These are phyloP conservation scores for Apiospora phragmitis DNA, from an alignment of 2,329 filamentous ascomycete genomes.

Conservation along the genomic window DNA sequence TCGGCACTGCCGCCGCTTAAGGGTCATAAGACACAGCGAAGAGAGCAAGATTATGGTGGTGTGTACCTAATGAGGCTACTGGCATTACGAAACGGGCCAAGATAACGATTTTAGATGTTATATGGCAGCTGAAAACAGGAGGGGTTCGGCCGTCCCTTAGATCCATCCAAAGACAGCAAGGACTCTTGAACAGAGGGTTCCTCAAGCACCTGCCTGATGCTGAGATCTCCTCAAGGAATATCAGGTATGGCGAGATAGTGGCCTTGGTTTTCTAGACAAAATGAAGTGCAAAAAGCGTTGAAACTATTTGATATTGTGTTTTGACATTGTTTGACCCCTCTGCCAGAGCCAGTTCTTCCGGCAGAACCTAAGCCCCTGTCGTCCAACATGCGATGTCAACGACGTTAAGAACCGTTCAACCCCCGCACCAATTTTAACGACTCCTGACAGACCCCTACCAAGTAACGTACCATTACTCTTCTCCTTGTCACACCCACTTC, in stretches of 20 bases:
- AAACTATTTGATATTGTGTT: neutral
- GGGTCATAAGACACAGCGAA: neutral
- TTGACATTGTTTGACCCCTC: neutral
- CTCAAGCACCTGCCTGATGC: neutral
- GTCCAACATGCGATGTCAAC: neutral
- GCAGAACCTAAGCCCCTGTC: neutral
- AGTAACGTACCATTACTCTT: neutral
- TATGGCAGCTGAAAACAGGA: neutral
- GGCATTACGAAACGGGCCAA: neutral
- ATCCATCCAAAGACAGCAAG: neutral
- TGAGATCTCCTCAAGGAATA: neutral
- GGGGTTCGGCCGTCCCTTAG: neutral
- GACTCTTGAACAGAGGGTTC: neutral
- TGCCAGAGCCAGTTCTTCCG: neutral
- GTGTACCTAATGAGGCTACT: neutral
- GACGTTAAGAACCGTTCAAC: neutral
- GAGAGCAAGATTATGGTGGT: neutral
- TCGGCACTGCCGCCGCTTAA: slow-evolving; percentile 45
- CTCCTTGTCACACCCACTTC: neutral
- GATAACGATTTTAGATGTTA: neutral
- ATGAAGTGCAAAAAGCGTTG: slow-evolving; percentile 6
- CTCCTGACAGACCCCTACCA: neutral
- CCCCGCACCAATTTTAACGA: neutral
- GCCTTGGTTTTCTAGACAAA: slow-evolving; percentile 6
- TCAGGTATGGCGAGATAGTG: neutral